phyloP scores from a whole-genome alignment of 179 eudicot species.

The Vitellaria paradoxa region DNA sequence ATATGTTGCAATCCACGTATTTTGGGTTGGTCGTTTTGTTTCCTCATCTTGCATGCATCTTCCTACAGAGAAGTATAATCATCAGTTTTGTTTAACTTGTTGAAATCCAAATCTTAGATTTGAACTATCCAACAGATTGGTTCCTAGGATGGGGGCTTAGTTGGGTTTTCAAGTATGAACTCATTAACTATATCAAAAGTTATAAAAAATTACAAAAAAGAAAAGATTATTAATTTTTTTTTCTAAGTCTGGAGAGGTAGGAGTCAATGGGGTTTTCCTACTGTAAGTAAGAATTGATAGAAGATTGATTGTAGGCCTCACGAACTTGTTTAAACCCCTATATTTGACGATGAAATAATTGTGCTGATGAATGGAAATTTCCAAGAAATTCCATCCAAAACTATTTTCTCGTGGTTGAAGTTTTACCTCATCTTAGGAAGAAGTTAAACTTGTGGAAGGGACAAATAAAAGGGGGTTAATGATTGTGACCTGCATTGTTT shows the following conservation, averaged over 20 bases:
- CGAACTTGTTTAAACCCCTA: not conserved
- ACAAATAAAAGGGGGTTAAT: too few species aligned
- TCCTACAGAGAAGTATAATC: not conserved
- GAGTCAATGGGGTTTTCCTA: not conserved
- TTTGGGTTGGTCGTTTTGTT: not conserved
- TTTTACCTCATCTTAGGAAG: not conserved
- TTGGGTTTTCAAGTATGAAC: too few species aligned
- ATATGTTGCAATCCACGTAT: not conserved
- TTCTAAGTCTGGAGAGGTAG: not conserved
- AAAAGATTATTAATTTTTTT: too few species aligned
- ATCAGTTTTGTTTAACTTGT: not conserved
- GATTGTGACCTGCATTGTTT: conserved; percentile 6
- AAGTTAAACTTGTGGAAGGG: too few species aligned
- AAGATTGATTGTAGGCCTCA: not conserved
- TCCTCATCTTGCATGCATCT: not conserved
- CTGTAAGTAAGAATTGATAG: not conserved
- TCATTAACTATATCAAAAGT: too few species aligned
- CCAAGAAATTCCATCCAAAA: not conserved
- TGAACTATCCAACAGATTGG: too few species aligned
- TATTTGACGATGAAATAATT: not conserved
- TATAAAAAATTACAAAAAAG: too few species aligned
- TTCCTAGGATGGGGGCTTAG: too few species aligned
- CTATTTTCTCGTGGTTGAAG: conserved; percentile 1
- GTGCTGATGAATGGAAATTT: not conserved
- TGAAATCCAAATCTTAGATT: conserved; percentile 13